Percentiles rank a stretch among this genome's conserved stretches.
These are phyloP conservation scores for Friedmanniomyces simplex DNA, from an alignment of 495 filamentous ascomycete genomes.

Conservation along the genomic window DNA sequence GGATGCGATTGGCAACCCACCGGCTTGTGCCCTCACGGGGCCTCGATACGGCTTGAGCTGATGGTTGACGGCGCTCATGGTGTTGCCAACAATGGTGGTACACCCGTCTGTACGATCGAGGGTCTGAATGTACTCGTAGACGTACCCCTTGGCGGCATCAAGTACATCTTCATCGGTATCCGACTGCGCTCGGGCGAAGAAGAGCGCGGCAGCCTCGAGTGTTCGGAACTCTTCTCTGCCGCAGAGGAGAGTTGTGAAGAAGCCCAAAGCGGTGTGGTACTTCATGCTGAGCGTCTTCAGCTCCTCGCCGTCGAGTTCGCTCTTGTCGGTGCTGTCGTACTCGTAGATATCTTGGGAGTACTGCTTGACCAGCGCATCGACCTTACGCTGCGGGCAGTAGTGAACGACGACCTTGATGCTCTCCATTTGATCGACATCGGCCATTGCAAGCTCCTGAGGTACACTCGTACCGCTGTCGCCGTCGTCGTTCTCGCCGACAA, in stretches of 20 bases:
- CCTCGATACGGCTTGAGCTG: neutral
- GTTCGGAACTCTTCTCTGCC: neutral
- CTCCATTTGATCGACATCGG: neutral
- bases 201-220: neutral
- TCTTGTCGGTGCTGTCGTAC: neutral
- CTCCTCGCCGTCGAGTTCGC: constrained; percentile 1
- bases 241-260: constrained; percentile 1
- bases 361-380: neutral
- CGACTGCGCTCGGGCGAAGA: neutral
- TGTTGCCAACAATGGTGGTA: neutral
- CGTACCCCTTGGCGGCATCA: neutral
- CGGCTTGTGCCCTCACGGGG: neutral
- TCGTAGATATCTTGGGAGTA: neutral
- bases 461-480: neutral
- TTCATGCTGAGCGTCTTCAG: neutral
- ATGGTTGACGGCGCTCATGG: neutral
- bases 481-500: neutral
- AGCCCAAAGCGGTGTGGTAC: neutral
- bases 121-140: neutral
- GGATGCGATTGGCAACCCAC: neutral
- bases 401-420: neutral
- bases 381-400: neutral
- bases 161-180: neutral
- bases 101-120: neutral
- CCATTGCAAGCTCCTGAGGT: neutral